phyloP scores from a whole-genome alignment of 805 yeast species.

The Spathaspora hagerdaliae region DNA sequence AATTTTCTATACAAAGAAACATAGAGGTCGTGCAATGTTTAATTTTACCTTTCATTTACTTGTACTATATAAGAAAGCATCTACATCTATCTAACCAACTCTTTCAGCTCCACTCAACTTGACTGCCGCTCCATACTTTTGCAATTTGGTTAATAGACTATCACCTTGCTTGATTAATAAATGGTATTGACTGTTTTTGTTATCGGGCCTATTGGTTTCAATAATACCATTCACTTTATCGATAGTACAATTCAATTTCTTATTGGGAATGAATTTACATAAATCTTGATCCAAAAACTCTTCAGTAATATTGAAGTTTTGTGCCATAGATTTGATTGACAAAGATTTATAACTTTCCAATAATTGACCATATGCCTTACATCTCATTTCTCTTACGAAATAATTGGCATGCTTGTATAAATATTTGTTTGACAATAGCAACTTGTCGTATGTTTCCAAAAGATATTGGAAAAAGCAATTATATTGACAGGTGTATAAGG shows the following conservation, averaged over 20 bases:
- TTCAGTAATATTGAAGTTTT: constrained; percentile 82
- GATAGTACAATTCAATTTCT: constrained; percentile 90
- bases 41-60: too few species aligned
- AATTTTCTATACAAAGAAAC: neutral
- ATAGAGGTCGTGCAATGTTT: neutral
- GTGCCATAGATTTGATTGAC: constrained; percentile 89
- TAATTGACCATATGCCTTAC: constrained; percentile 90
- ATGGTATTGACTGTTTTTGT: constrained; percentile 92
- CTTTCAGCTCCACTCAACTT: constrained; percentile 89
- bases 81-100: constrained; percentile 20
- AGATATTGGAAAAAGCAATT: constrained; percentile 71
- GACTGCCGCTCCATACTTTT: constrained; percentile 96
- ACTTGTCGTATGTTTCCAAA: constrained; percentile 70
- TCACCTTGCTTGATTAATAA: constrained; percentile 88
- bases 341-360: constrained; percentile 91
- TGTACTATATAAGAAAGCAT: neutral
- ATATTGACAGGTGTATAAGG: constrained; percentile 87
- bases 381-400: constrained; percentile 87
- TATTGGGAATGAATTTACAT: constrained; percentile 87
- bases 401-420: constrained; percentile 75
- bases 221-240: constrained; percentile 94
- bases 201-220: constrained; percentile 94
- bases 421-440: constrained; percentile 60
- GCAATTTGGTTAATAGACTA: constrained; percentile 84
- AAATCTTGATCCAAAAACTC: constrained; percentile 85